These are phyloP conservation scores for Ogataea thermomethanolica DNA, from an alignment of 805 yeast genomes.

Conservation along the genomic window DNA sequence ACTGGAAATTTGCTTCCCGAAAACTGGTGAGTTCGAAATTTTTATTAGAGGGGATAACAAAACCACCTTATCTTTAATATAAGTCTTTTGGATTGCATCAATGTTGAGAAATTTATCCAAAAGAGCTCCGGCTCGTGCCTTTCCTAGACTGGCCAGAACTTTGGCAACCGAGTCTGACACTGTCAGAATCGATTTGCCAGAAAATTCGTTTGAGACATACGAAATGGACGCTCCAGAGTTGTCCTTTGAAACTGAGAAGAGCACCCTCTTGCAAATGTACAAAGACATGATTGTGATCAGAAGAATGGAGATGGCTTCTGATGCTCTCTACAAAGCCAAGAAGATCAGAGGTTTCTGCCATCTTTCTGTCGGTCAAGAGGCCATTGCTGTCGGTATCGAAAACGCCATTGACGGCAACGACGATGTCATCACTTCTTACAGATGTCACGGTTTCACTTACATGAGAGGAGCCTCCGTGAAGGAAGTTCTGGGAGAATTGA, in stretches of 20 bases:
- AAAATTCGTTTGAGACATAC: conserved; percentile 81
- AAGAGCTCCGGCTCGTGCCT: conserved; percentile 6
- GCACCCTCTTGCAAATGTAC: conserved; percentile 84
- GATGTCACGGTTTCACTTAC: conserved; percentile 98
- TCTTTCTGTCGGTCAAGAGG: conserved; percentile 97
- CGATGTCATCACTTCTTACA: conserved; percentile 91
- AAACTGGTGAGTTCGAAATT: conserved; percentile 3
- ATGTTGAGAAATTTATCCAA: conserved; percentile 11
- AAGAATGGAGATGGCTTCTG: conserved; percentile 99
- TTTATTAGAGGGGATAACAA: conserved; percentile 4
- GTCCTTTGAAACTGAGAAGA: conserved; percentile 75
- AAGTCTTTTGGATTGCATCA: conserved; percentile 1
- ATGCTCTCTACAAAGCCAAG: conserved; percentile 96
- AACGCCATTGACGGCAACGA: conserved; percentile 83
- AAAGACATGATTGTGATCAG: conserved; percentile 91
- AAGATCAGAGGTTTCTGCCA: conserved; percentile 99
- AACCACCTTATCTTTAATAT: conserved; percentile 7
- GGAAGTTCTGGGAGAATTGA: conserved; percentile 88
- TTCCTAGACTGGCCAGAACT: conserved; percentile 26
- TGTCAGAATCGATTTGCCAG: conserved; percentile 61
- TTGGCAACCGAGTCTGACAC: conserved; percentile 33
- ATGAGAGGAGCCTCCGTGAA: conserved; percentile 93
- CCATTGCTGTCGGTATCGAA: conserved; percentile 98
- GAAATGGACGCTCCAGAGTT: conserved; percentile 69
- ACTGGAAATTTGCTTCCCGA: conserved; percentile 23